Conservation (phyloP, 495 filamentous ascomycete genomes). For the Thermothielavioides terrestris region DNA sequence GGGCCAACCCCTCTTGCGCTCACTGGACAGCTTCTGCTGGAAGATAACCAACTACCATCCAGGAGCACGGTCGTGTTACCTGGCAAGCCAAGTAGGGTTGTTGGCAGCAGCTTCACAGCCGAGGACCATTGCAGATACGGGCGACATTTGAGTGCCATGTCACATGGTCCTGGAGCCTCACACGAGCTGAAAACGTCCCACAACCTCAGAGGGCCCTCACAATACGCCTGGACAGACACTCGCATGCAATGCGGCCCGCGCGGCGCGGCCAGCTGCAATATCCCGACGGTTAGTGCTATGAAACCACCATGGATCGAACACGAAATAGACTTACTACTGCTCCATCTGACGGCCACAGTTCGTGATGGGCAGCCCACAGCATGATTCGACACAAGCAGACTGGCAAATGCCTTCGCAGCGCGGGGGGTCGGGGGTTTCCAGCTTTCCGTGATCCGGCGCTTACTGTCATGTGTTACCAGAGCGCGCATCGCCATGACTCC, state of each 20-base stretch:
- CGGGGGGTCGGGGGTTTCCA: too few relatives aligned
- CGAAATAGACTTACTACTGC: too few relatives aligned
- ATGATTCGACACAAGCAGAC: neutral
- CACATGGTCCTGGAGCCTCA: neutral
- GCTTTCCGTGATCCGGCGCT: too few relatives aligned
- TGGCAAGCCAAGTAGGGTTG: neutral
- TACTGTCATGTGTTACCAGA: too few relatives aligned
- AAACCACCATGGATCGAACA: too few relatives aligned
- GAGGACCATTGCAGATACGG: conserved; percentile 8
- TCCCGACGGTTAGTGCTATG: too few relatives aligned
- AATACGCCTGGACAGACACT: neutral
- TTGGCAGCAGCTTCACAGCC: conserved; percentile 2
- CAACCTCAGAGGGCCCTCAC: neutral
- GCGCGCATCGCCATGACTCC: too few relatives aligned
- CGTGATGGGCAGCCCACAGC: too few relatives aligned
- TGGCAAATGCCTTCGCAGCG: neutral
- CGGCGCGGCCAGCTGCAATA: too few relatives aligned
- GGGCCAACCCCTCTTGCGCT: neutral
- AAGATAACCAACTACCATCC: neutral
- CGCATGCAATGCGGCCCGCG: too few relatives aligned
- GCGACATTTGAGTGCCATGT: neutral
- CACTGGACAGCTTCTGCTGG: conserved; percentile 6
- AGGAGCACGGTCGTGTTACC: neutral
- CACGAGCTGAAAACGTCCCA: neutral
- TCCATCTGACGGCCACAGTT: too few relatives aligned